These are phyloP conservation scores for Cyclostephanos tholiformis DNA, from an alignment of 108 stramenopile species.

Conservation along the genomic window DNA sequence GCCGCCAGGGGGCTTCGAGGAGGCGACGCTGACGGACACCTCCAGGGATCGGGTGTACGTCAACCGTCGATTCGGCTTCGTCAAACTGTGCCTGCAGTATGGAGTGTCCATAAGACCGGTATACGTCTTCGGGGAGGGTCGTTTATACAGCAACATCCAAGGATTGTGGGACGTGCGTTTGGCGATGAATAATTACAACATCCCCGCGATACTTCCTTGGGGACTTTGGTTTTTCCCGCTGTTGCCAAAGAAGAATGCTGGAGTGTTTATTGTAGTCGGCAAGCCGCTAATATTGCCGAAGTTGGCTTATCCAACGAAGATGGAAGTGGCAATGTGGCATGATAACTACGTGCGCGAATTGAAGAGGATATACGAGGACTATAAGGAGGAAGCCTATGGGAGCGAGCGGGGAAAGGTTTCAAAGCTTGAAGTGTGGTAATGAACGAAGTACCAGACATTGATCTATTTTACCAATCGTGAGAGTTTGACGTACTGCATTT, in stretches of 20 bases:
- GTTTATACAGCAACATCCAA: conserved; percentile 57
- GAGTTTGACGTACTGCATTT: no score
- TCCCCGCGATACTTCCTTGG: conserved; percentile 53
- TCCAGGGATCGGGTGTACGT: conserved; percentile 63
- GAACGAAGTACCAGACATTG: neutral
- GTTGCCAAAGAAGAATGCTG: conserved; percentile 56
- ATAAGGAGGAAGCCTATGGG: conserved; percentile 68
- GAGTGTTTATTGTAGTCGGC: conserved; percentile 58
- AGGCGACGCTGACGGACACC: conserved; percentile 61
- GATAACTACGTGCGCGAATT: conserved; percentile 59
- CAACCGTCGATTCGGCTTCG: conserved; percentile 64
- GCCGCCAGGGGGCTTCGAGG: conserved; percentile 78
- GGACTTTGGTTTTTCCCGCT: conserved; percentile 55
- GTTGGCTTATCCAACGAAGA: conserved; percentile 57
- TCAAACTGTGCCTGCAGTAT: conserved; percentile 61
- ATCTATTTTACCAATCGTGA: neutral
- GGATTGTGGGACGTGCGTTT: conserved; percentile 47
- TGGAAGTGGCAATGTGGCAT: conserved; percentile 66
- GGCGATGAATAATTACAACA: conserved; percentile 35
- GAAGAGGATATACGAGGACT: conserved; percentile 56
- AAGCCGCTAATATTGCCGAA: conserved; percentile 60
- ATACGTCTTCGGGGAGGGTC: conserved; percentile 69
- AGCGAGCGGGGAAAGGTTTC: conserved; percentile 36
- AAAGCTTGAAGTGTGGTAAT: conserved; percentile 70
- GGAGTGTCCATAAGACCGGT: conserved; percentile 64